Evolutionary conservation across 495 filamentous ascomycete genomes (phyloP).

Genomic region (Aspergillus heteromorphus): DNA sequence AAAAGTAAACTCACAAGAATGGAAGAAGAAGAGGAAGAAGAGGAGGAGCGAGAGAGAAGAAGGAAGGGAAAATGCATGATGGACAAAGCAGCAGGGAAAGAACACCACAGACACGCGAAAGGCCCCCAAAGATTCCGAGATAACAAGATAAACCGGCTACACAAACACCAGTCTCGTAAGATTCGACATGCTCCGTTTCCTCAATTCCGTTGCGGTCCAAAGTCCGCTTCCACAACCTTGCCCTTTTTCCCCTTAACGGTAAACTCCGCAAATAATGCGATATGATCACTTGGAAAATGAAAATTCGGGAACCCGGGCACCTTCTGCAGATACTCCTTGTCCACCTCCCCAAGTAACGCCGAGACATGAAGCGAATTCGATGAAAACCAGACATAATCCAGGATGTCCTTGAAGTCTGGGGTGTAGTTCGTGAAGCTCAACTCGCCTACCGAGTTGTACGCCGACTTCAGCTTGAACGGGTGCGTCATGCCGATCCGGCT

Average conservation of each 20-base stretch:
- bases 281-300: slow-evolving; percentile 95
- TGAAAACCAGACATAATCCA: slow-evolving; percentile 97
- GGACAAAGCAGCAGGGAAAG: slow-evolving; percentile 14
- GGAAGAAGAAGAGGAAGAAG: slow-evolving; percentile 11
- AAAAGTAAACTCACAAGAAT: slow-evolving; percentile 17
- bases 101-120: slow-evolving; percentile 26
- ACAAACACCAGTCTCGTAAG: slow-evolving; percentile 41
- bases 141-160: slow-evolving; percentile 33
- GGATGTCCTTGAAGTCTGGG: slow-evolving; percentile 78
- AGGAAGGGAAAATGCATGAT: slow-evolving; percentile 17
- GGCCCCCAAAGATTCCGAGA: slow-evolving; percentile 42
- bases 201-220: slow-evolving; percentile 54
- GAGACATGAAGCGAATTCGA: slow-evolving; percentile 86
- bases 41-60: slow-evolving; percentile 12
- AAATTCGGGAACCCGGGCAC: slow-evolving; percentile 96
- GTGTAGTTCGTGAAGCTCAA: slow-evolving; percentile 95
- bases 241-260: slow-evolving; percentile 85
- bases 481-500: slow-evolving; percentile 87
- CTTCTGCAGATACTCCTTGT: slow-evolving; percentile 79
- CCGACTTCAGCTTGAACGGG: slow-evolving; percentile 87
- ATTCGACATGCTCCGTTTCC: slow-evolving; percentile 36
- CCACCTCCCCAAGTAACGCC: slow-evolving; percentile 82
- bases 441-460: slow-evolving; percentile 73
- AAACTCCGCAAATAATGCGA: slow-evolving; percentile 89
- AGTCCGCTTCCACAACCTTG: slow-evolving; percentile 62